phyloP scores from a whole-genome alignment of 2,329 filamentous ascomycete species.

The Fusarium ambrosium region DNA sequence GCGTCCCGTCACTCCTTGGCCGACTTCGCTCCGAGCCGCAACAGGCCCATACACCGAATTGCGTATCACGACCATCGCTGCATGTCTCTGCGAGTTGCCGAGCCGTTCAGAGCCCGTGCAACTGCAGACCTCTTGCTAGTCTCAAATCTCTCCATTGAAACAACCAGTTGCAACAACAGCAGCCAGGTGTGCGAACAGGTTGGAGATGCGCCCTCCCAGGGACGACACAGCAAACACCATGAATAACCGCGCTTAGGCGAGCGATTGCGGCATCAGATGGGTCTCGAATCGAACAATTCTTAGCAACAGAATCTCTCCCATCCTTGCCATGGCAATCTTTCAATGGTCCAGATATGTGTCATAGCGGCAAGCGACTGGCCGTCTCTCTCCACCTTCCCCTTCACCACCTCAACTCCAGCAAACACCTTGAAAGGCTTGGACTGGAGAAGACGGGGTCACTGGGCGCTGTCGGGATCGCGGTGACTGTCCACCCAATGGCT shows the following conservation, averaged over 20 bases:
- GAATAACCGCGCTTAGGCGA: slow-evolving; percentile 37
- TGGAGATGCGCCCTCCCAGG: not conserved
- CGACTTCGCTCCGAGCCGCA: slow-evolving; percentile 4
- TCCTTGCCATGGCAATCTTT: slow-evolving; percentile 35
- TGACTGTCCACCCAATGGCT: not conserved
- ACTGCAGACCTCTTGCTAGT: not conserved
- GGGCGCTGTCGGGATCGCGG: slow-evolving; percentile 4
- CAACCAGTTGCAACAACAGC: not conserved
- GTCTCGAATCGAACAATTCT: slow-evolving; percentile 38
- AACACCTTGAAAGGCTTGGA: slow-evolving; percentile 1
- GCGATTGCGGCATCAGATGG: slow-evolving; percentile 23
- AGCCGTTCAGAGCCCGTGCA: not conserved
- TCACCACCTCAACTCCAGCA: slow-evolving; percentile 13
- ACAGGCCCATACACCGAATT: slow-evolving; percentile 1
- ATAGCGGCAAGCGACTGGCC: slow-evolving; percentile 25
- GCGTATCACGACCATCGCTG: not conserved
- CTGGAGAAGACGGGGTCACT: slow-evolving; percentile 11
- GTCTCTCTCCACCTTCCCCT: slow-evolving; percentile 13
- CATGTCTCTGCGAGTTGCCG: slow-evolving; percentile 1
- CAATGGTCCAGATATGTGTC: slow-evolving; percentile 27
- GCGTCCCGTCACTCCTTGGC: slow-evolving; percentile 13
- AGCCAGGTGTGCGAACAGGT: not conserved
- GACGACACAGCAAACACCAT: slow-evolving; percentile 17
- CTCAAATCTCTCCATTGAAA: not conserved
- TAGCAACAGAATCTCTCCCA: slow-evolving; percentile 36